Base-by-base conservation (phyloP, 176 grass and related monocot species). In the Ensete glaucum region DNA sequence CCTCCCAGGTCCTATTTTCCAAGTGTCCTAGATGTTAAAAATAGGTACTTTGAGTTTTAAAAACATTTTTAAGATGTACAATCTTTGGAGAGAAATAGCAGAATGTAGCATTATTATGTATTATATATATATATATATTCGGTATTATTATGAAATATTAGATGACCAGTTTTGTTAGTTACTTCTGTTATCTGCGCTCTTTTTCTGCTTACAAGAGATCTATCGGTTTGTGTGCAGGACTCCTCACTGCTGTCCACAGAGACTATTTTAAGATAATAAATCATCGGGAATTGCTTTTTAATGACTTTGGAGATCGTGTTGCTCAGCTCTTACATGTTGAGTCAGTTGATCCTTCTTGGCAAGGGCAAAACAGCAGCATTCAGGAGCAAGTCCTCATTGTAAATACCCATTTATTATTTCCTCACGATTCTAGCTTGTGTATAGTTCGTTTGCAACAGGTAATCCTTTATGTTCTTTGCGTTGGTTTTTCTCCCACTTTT, bases 221-320 rank as follows among this genome's bases (percentile, higher is more conserved):
- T n/a, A 62, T 17, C 57, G 6, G 21, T 8, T 62, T 62, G 17
- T 62, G 15, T 68, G 25, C 75, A 86, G 84, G 84, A 52, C 75
- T 86, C 56, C 49, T 86, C 34, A 86, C 84, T 74, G 92, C 92
- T 76, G 84, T 96, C 68, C 78, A 87, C 58, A 87, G 54, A 8
- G 82, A 69, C 64, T 85, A 87, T 29, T 91, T 96, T 80, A 64
- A 16, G 43, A 84, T 96, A 51, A 62, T 85, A 79, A 85, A 87
- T 65, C 85, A 96, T 68, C 82, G 74, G 72, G 85, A 96, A 74
- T 77, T 91, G 34, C 88, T 89, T 59, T 96, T 96, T 80, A 91
- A 96, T 83, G 92, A 96, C 79, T 91, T 91, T 84, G 92, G 88
- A 50, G 92, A 96, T 81, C 82, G 92, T 55, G 92, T 96, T 73